These are phyloP conservation scores for Dryas drummondii DNA, from an alignment of 306 rosid species.

Conservation along the genomic window DNA sequence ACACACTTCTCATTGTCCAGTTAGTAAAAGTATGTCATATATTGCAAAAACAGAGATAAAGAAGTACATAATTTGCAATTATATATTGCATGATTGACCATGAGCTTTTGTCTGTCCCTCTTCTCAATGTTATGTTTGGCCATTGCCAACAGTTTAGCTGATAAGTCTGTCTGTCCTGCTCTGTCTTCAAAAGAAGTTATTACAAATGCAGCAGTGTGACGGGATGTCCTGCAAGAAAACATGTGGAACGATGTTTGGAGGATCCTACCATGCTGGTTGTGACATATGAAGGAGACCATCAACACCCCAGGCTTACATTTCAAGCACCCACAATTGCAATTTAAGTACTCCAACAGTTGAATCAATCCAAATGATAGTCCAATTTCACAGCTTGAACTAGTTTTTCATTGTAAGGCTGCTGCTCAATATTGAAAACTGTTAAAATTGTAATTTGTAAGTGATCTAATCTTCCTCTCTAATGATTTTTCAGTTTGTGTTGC, in stretches of 20 bases:
- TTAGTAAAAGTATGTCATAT: not conserved
- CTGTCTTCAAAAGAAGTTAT: conserved; percentile 20
- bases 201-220: conserved; percentile 30
- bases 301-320: conserved; percentile 20
- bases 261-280: conserved; percentile 29
- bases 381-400: not conserved
- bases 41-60: not conserved
- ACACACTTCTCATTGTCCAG: not conserved
- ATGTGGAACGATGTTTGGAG: conserved; percentile 27
- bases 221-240: conserved; percentile 32
- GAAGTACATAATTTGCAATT: too few relatives aligned
- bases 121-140: not conserved
- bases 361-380: not conserved
- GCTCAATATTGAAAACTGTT: not conserved
- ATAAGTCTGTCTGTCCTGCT: not conserved
- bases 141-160: not conserved
- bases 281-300: conserved; percentile 29
- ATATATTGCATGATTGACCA: too few relatives aligned
- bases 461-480: too few relatives aligned
- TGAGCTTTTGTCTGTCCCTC: too few relatives aligned
- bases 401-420: not conserved
- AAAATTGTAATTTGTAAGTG: too few relatives aligned
- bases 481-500: too few relatives aligned
- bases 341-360: conserved; percentile 6
- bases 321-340: conserved; percentile 15